Evolutionary conservation across 2,329 filamentous ascomycete species (phyloP).

Genomic region (Claviceps citrina): DNA sequence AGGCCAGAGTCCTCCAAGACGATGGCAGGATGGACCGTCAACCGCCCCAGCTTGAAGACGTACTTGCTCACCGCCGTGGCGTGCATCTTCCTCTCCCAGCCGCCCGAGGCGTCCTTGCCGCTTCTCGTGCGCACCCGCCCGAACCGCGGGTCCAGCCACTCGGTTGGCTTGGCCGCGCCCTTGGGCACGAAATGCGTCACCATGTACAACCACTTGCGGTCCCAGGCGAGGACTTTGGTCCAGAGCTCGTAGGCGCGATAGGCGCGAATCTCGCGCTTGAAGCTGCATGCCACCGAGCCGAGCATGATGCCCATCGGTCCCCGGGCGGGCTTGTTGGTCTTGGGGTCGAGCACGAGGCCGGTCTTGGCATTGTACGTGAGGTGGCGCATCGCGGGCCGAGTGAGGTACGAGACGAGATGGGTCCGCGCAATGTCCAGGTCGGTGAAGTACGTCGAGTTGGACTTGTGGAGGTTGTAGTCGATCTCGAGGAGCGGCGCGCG

Average conservation of each 20-base stretch:
- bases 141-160: slow-evolving; percentile 34
- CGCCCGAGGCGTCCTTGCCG: slow-evolving; percentile 19
- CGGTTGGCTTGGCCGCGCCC: slow-evolving; percentile 39
- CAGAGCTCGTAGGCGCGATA: slow-evolving; percentile 60
- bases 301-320: slow-evolving; percentile 49
- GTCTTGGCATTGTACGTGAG: slow-evolving; percentile 7
- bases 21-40: slow-evolving; percentile 72
- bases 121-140: slow-evolving; percentile 27
- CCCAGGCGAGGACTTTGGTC: slow-evolving; percentile 56
- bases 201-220: slow-evolving; percentile 69
- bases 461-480: slow-evolving; percentile 77
- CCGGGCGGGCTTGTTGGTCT: slow-evolving; percentile 31
- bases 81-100: slow-evolving; percentile 49
- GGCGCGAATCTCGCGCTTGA: slow-evolving; percentile 57
- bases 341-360: slow-evolving; percentile 33
- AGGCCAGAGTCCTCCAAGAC: slow-evolving; percentile 57
- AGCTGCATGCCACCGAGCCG: slow-evolving; percentile 58
- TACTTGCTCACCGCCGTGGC: slow-evolving; percentile 66
- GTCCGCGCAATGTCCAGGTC: slow-evolving; percentile 75
- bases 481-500: slow-evolving; percentile 60
- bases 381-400: slow-evolving; percentile 27
- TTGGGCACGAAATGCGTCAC: slow-evolving; percentile 57
- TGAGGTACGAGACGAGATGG: slow-evolving; percentile 58
- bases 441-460: slow-evolving; percentile 72
- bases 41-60: slow-evolving; percentile 64